phyloP scores from a whole-genome alignment of 257 asterid genomes.

The Fraxinus anomala region DNA sequence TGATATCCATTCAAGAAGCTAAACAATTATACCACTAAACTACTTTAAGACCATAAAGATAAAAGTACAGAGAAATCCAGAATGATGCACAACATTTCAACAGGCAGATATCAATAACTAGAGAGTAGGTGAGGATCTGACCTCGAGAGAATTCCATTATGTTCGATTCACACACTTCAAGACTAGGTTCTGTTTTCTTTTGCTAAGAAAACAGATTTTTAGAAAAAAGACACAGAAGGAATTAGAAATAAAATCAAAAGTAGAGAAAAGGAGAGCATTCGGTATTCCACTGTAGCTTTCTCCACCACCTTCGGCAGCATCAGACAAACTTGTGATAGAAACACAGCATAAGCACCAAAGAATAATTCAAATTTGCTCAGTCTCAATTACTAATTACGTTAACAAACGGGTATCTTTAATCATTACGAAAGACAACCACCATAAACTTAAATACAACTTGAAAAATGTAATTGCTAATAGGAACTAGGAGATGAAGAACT shows the following conservation, averaged over 20 bases:
- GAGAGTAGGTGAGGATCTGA: constrained; percentile 9
- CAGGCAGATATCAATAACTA: background rate
- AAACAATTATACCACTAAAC: constrained; percentile 2
- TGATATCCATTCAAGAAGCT: constrained; percentile 14
- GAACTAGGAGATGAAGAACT: background rate
- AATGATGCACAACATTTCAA: constrained; percentile 1
- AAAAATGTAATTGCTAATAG: background rate
- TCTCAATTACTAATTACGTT: no score
- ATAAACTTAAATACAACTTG: background rate
- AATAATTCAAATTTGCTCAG: no score
- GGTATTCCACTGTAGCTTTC: constrained; percentile 89
- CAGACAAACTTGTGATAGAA: no score
- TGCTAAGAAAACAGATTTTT: no score
- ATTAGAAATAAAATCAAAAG: constrained; percentile 50
- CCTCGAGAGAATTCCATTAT: constrained; percentile 37
- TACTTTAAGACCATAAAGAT: constrained; percentile 3
- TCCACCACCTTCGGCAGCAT: constrained; percentile 84
- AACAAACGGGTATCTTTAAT: no score
- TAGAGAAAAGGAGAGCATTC: constrained; percentile 67
- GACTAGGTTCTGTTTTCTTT: no score
- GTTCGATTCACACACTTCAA: no score
- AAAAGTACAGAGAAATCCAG: background rate
- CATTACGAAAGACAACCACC: no score
- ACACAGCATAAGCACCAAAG: no score
- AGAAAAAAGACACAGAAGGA: constrained; percentile 35